Base-by-base conservation (phyloP, 2,329 filamentous ascomycete species). In the Cladophialophora bantiana region DNA sequence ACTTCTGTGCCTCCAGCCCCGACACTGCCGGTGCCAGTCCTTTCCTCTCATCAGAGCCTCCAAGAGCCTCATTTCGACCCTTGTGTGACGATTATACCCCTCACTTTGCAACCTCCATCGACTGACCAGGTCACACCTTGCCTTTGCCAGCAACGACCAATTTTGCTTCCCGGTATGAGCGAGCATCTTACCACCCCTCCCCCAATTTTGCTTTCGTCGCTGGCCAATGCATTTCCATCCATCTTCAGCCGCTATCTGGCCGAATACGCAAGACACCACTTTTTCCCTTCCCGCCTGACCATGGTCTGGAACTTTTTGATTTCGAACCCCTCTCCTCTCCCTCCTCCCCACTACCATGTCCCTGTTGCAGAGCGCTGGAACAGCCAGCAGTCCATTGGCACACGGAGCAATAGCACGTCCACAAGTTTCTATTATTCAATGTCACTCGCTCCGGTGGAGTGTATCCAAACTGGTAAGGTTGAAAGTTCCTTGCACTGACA, bases 31-130 rank as follows among this genome's bases (percentile, higher is more conserved):
- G 45, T 26, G 45, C 45, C 45, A 4, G 45, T 50, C 18, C 45
- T 50, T 12, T 13, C 18, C 7, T 10, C 6, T 20, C 45, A 50
- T 50, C 45, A 50, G 45, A 50, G 45, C 45, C 45, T 50, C 45
- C 45, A 50, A 50, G 45, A 50, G 45, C 45, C 45, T 50, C 45
- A 50, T 50, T 20, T 9, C 18, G 7, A 42, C 38, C 38, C 18
- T 50, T 50, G 45, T 50, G 45, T 50, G 10, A 50, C 45, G 26
- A 50, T 26, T 26, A 50, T 50, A 50, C 45, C 45, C 45, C 45
- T 50, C 45, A 48, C 42, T 40, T 50, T 12, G 18, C 45, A 3
- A 20, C 45, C 45, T 18, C 13, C 20, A 20, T 48, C 45, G 26
- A 50, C 45, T 50, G 45, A 50, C 45, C 45, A 12, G 12, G 45